Percentiles rank a stretch among this genome's conserved stretches.
Evolutionary conservation across 73 alveolate species (phyloP).

Genomic region (Paramecium biaurelia): DNA sequence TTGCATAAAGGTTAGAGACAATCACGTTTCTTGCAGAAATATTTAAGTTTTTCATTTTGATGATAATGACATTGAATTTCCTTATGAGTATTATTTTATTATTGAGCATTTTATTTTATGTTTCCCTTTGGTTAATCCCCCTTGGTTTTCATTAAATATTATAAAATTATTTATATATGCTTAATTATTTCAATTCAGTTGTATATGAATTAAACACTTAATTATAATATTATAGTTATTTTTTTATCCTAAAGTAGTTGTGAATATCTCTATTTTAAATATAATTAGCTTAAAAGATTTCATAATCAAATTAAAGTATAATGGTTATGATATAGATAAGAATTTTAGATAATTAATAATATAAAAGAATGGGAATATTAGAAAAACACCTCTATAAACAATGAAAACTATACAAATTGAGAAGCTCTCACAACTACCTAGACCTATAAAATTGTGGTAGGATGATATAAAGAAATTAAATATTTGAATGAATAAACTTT

Average conservation of each 20-base stretch:
- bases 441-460: no score
- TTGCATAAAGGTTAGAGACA: background rate
- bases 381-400: no score
- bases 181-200: background rate
- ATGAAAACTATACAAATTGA: no score
- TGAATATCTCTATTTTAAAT: no score
- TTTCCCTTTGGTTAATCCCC: background rate
- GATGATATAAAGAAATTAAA: no score
- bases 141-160: background rate
- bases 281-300: background rate
- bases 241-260: no score
- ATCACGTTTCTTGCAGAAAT: background rate
- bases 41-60: background rate
- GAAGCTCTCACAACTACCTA: no score
- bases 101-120: background rate
- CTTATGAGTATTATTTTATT: background rate
- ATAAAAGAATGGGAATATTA: background rate
- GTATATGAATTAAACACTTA: background rate
- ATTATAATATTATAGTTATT: no score
- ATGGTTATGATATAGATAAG: background rate
- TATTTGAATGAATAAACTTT: background rate
- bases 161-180: no score
- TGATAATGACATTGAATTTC: background rate
- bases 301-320: no score
- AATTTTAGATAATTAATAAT: no score